Conservation (phyloP, 768 basidiomycete genomes). For the Leccinum variicolor region DNA sequence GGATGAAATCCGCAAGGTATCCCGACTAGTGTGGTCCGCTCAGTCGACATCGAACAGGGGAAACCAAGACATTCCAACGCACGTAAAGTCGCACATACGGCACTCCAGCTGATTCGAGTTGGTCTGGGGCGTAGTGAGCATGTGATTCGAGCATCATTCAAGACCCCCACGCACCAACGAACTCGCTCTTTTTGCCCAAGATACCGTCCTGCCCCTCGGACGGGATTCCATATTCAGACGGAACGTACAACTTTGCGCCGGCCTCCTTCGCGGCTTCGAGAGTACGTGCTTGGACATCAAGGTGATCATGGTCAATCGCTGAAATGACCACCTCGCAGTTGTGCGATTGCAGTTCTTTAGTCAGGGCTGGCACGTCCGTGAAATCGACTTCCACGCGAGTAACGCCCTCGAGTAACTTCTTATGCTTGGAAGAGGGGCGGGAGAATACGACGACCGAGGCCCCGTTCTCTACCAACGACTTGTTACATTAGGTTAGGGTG, state of each 20-base stretch:
- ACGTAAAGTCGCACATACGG: conserved; percentile 23
- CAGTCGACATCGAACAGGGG: not conserved
- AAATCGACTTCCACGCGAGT: conserved; percentile 12
- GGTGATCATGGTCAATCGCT: conserved; percentile 18
- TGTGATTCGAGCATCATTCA: not conserved
- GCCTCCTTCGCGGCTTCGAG: conserved; percentile 29
- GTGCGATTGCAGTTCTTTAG: conserved; percentile 13
- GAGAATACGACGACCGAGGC: conserved; percentile 15
- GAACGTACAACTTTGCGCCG: conserved; percentile 29
- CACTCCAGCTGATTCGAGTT: conserved; percentile 12
- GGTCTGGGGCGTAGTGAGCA: not conserved
- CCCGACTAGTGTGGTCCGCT: conserved; percentile 10
- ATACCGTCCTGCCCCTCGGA: conserved; percentile 20
- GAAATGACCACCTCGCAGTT: conserved; percentile 28
- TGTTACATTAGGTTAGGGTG: not conserved
- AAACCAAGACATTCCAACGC: not conserved
- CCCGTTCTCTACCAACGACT: conserved; percentile 11
- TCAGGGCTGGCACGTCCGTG: conserved; percentile 6
- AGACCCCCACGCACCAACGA: conserved; percentile 7
- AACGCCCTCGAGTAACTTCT: conserved; percentile 7
- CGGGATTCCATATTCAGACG: conserved; percentile 27
- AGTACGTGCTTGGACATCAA: conserved; percentile 20
- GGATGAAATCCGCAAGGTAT: conserved; percentile 24
- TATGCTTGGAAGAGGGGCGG: conserved; percentile 6
- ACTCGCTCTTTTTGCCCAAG: conserved; percentile 17